Conservation (phyloP, 169 alveolate genomes). For the Neospora caninum region DNA sequence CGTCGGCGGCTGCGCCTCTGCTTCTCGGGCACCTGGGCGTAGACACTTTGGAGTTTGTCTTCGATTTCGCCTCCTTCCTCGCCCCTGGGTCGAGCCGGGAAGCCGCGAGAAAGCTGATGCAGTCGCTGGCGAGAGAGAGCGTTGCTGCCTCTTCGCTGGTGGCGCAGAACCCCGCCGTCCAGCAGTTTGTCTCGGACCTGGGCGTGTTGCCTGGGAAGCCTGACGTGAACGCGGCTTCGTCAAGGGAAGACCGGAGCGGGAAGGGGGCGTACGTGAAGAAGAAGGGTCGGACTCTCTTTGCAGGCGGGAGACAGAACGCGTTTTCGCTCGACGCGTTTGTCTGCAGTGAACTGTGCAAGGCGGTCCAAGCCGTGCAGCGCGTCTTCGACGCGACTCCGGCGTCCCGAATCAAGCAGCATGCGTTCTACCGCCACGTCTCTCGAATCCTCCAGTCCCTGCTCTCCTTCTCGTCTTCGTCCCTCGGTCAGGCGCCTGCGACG, state of each 20-base stretch:
- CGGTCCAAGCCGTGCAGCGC: not conserved
- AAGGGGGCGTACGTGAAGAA: not conserved
- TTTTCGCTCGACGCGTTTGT: not conserved
- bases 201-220: not conserved
- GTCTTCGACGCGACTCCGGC: not conserved
- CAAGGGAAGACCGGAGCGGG: not conserved
- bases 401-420: not conserved
- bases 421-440: not conserved
- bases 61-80: not conserved
- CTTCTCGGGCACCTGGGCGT: not conserved
- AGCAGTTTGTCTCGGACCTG: slow-evolving; percentile 2
- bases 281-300: not conserved
- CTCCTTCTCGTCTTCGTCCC: not conserved
- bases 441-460: not conserved
- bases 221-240: too few relatives aligned
- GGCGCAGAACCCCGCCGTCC: not conserved
- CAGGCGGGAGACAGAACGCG: not conserved
- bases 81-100: not conserved
- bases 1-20: not conserved
- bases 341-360: not conserved
- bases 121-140: not conserved
- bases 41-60: not conserved
- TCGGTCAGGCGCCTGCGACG: not conserved
- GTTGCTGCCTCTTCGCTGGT: not conserved
- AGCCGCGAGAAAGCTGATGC: not conserved